Base-by-base conservation (phyloP, 192 early-diverging fungal species). In the Glomus cerebriforme region DNA sequence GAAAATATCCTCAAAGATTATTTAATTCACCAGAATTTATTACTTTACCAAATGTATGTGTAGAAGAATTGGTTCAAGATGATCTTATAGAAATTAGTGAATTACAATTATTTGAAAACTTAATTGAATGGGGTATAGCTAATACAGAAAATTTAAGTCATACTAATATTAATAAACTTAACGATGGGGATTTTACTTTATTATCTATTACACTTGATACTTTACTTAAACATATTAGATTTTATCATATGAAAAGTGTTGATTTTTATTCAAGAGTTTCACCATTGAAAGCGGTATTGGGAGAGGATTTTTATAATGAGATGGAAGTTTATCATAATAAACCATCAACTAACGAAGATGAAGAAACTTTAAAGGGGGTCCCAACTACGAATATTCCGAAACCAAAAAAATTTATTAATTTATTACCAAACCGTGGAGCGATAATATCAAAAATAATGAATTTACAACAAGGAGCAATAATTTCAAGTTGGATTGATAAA, bases 401-500 rank as follows among this genome's bases (percentile, higher is more conserved):
- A 32, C 31, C 63, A 7, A 31, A 43, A 43, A 43, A 17, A 31
- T 65, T n/a, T 5, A 68, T n/a, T 39, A 68, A 68, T 10, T 39
- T 22, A 22, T 68, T 68, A 68, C 66, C 66, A 68, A 37, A 37
- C 39, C 34, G 66, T 39, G 66, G 66, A 9, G 32, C 66, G 15
- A 58, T 27, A 22, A 54, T 59, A 73, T 73, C 72, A 32, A 73
- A 22, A 22, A 73, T 73, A 27, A 73, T 73, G 47, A 59, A 37
- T 31, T 59, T 8, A 22, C 26, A 59, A 58, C 72, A 73, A 54
- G 72, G 45, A 6, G 72, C 72, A 19, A 49, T 73, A 31, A 73
- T 73, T 73, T 32, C 72, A 29, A 59, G 47, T 54, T 73, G 72
- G 72, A 73, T 73, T 12, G 72, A 73, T 73, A 43, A 31, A 29